Conservation (phyloP, 306 rosid species). For the Adenanthera pavonina region DNA sequence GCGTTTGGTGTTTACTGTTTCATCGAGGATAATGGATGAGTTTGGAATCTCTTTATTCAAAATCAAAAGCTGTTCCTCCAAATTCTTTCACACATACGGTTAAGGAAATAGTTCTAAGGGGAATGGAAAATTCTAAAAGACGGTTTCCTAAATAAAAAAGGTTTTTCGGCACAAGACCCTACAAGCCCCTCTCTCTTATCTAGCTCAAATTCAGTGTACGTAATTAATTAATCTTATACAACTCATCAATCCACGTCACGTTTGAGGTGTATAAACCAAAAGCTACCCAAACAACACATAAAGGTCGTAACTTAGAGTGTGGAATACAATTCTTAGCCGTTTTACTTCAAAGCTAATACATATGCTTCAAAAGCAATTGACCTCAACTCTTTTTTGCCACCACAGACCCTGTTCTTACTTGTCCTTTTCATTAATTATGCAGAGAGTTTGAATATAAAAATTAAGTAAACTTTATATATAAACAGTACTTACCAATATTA, state of each 20-base stretch:
- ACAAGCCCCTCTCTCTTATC: conserved; percentile 39
- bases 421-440: background rate
- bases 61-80: conserved; percentile 52
- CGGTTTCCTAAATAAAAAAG: conserved; percentile 44
- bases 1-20: conserved; percentile 38
- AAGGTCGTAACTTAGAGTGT: background rate
- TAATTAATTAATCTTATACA: conserved; percentile 48
- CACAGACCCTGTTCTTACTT: conserved; percentile 8
- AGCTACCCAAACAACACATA: conserved; percentile 32
- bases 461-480: background rate
- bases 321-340: conserved; percentile 7
- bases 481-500: background rate
- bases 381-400: conserved; percentile 40
- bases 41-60: conserved; percentile 79
- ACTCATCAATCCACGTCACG: conserved; percentile 53
- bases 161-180: conserved; percentile 72
- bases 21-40: conserved; percentile 57
- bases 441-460: background rate
- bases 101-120: conserved; percentile 35
- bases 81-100: conserved; percentile 43
- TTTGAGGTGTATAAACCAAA: conserved; percentile 57
- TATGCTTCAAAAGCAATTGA: conserved; percentile 45
- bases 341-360: conserved; percentile 40
- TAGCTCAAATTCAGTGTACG: background rate
- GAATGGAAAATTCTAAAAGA: conserved; percentile 46